Base-by-base conservation (phyloP, 495 filamentous ascomycete genomes). In the Hypoxylon rickii region DNA sequence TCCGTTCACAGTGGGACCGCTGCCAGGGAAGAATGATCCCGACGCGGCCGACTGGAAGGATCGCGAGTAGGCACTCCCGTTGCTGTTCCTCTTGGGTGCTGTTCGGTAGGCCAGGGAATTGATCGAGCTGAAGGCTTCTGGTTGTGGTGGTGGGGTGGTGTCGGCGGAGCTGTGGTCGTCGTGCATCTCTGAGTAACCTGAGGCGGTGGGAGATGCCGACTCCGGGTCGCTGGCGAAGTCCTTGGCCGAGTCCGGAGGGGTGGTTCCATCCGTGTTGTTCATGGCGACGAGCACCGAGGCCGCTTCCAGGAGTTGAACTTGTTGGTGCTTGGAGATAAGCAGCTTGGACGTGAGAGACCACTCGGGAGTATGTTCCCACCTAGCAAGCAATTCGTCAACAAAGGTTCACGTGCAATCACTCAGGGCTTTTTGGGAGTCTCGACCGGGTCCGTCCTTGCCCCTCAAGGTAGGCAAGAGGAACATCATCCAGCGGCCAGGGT, bases 321-420 rank as follows among this genome's bases (percentile, higher is more conserved):
- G 94, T 77, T 98, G 94, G 70, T 98, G 94, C 83, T 98, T 98
- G 54, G 94, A 97, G 61, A 98, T 98, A 59, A 97, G 83, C 61
- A 97, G 83, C 74, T 98, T 98, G 65, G 94, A 97, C 36, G 94
- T 98, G 74, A 87, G 88, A 31, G 91, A 87, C 94, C 94, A 98
- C 80, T 96, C 90, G 65, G 95, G 95, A 73, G 94, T 92, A 73
- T 98, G 94, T 78, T 98, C 94, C 94, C 94, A 98, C 82, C 94
- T 98, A 83, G 67, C 70, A 71, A 82, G 63, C 60, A 66, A 64
- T 44, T 66, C 66, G 66, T 69, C 66, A 69, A 69, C 66, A 69
- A 53, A 69, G 46, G 63, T 54, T 66, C 66, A 69, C 19, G 56
- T 52, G 61, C 48, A 66, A 51, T 61, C 49, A 66, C 60, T 50